These are phyloP conservation scores for Lachnellula occidentalis DNA, from an alignment of 2,329 filamentous ascomycete genomes.

Conservation along the genomic window DNA sequence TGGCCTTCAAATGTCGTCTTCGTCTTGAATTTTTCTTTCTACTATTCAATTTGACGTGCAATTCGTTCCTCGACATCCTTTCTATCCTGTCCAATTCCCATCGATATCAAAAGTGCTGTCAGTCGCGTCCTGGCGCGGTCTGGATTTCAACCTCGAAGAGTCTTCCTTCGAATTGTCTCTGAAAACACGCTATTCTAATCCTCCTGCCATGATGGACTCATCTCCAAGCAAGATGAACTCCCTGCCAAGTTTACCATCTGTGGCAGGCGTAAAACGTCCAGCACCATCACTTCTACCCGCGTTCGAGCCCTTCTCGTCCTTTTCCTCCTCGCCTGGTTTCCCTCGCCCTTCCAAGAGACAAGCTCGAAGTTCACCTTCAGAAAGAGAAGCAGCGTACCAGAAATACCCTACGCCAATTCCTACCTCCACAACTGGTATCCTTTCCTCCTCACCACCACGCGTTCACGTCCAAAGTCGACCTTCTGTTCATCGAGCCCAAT, in stretches of 20 bases:
- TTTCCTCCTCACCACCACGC: conserved; percentile 77
- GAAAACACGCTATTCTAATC: not conserved
- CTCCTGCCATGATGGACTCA: conserved; percentile 31
- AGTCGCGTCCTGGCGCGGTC: conserved; percentile 16
- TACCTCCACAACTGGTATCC: conserved; percentile 86
- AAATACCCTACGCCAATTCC: conserved; percentile 92
- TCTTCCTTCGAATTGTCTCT: conserved; percentile 4
- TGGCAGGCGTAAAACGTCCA: conserved; percentile 52
- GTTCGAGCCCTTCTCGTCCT: conserved; percentile 66
- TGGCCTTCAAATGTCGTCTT: conserved; percentile 24
- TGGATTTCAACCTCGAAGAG: conserved; percentile 17
- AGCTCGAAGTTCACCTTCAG: conserved; percentile 41
- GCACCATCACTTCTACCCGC: conserved; percentile 67
- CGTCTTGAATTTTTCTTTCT: conserved; percentile 8
- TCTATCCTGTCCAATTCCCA: conserved; percentile 3
- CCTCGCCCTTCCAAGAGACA: conserved; percentile 66
- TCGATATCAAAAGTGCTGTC: conserved; percentile 2
- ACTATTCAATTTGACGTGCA: conserved; percentile 7
- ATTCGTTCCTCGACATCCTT: conserved; percentile 1
- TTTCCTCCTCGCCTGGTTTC: conserved; percentile 53
- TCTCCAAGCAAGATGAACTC: conserved; percentile 31
- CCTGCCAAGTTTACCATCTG: conserved; percentile 21
- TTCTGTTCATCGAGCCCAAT: conserved; percentile 53
- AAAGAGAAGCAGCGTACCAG: conserved; percentile 26
- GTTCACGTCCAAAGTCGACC: conserved; percentile 44